A percentile compares a stretch with the other conserved stretches of the same genome.
phyloP scores from a whole-genome alignment of 352 stramenopile species.

The Phytophthora niederhauseri region DNA sequence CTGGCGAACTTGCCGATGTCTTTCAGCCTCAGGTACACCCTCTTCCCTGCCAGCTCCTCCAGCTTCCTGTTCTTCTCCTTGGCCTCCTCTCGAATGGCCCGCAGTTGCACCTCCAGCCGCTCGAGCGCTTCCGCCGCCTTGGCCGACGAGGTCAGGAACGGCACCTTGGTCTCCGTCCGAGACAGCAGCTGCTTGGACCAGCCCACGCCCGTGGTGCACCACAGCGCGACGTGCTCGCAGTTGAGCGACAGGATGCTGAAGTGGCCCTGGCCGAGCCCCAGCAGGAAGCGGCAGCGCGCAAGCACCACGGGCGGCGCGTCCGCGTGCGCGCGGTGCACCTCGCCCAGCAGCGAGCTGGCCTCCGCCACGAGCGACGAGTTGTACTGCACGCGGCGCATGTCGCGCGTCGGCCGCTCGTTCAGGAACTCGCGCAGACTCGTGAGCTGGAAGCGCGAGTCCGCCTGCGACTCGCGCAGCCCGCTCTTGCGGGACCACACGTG shows the following conservation, averaged over 20 bases:
- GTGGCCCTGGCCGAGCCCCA: slow-evolving; percentile 69
- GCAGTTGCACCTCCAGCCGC: slow-evolving; percentile 43
- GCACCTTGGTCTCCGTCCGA: slow-evolving; percentile 50
- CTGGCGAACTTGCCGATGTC: slow-evolving; percentile 56
- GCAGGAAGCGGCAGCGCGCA: slow-evolving; percentile 67
- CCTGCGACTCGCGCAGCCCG: slow-evolving; percentile 60
- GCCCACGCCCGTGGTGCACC: slow-evolving; percentile 76
- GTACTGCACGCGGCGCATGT: slow-evolving; percentile 82
- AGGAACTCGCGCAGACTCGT: slow-evolving; percentile 77
- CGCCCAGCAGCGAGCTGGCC: slow-evolving; percentile 58
- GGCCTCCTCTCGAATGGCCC: slow-evolving; percentile 36
- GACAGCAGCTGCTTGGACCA: slow-evolving; percentile 82
- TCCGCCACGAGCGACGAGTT: slow-evolving; percentile 72
- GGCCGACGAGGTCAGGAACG: slow-evolving; percentile 43
- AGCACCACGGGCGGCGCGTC: slow-evolving; percentile 77
- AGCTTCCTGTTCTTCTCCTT: slow-evolving; percentile 43
- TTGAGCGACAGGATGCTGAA: slow-evolving; percentile 77
- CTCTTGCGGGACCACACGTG: slow-evolving; percentile 76
- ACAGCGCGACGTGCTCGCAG: slow-evolving; percentile 78
- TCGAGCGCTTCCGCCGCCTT: slow-evolving; percentile 40
- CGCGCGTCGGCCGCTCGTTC: slow-evolving; percentile 52
- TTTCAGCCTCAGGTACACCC: slow-evolving; percentile 60
- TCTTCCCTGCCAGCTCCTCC: slow-evolving; percentile 41
- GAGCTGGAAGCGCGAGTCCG: slow-evolving; percentile 69
- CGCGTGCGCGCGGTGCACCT: slow-evolving; percentile 63